A percentile compares a stretch with the other conserved stretches of the same genome.
phyloP scores from a whole-genome alignment of 306 rosid genomes.

The Begonia loranthoides region DNA sequence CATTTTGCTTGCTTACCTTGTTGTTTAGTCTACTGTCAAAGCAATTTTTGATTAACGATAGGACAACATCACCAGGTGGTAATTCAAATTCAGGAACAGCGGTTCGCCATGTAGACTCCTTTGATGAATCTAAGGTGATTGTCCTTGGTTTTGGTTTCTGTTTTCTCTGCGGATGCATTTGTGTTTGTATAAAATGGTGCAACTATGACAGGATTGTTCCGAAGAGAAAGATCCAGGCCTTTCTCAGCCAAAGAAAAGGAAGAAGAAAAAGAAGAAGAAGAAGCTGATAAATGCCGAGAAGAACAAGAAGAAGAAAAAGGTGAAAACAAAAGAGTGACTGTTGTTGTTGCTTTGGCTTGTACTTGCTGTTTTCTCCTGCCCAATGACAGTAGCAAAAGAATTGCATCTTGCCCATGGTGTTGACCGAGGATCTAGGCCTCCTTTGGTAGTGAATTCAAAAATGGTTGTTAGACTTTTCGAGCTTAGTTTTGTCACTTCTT shows the following conservation, averaged over 20 bases:
- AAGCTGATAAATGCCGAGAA: neutral
- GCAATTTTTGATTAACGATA: neutral
- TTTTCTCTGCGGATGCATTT: neutral
- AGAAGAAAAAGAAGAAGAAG: slow-evolving; percentile 35
- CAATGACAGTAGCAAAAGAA: too few relatives aligned
- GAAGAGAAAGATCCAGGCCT: slow-evolving; percentile 24
- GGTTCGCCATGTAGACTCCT: slow-evolving; percentile 57
- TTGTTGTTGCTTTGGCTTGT: neutral
- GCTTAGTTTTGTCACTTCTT: too few relatives aligned
- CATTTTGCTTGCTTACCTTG: neutral
- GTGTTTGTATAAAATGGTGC: slow-evolving; percentile 3
- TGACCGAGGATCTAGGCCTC: too few relatives aligned
- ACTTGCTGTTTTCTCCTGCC: too few relatives aligned
- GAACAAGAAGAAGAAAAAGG: slow-evolving; percentile 19
- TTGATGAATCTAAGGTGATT: slow-evolving; percentile 55
- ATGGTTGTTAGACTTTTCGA: too few relatives aligned
- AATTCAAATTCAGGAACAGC: slow-evolving; percentile 36
- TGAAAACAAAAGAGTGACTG: slow-evolving; percentile 39
- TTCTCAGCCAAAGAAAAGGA: slow-evolving; percentile 20
- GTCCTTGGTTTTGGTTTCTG: neutral
- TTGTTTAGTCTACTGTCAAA: neutral
- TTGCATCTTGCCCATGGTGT: too few relatives aligned
- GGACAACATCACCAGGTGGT: slow-evolving; percentile 26
- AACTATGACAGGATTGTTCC: slow-evolving; percentile 25
- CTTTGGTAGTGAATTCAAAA: too few relatives aligned